A percentile compares a stretch with the other conserved stretches of the same genome.
phyloP scores from a whole-genome alignment of 179 eudicot species.

The Nepenthes alata region DNA sequence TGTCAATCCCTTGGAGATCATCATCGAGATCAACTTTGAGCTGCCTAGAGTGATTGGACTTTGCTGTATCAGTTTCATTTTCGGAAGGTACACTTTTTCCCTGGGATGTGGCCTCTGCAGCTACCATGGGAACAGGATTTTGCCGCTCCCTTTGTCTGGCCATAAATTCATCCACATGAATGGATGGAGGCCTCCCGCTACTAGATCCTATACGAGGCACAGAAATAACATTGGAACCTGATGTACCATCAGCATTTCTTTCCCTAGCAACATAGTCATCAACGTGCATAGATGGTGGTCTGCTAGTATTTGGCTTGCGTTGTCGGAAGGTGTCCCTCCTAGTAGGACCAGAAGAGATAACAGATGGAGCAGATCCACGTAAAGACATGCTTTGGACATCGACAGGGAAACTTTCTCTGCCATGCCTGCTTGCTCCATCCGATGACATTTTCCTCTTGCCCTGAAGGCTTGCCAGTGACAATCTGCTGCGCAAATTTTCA shows the following conservation, averaged over 20 bases:
- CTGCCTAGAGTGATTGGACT: conserved; percentile 42
- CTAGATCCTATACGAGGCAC: conserved; percentile 71
- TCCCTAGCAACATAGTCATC: conserved; percentile 98
- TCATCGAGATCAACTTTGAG: conserved; percentile 84
- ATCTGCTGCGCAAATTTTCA: conserved; percentile 66
- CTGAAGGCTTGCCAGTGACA: conserved; percentile 53
- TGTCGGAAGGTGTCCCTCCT: conserved; percentile 82
- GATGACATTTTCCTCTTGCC: conserved; percentile 56
- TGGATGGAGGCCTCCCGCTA: conserved; percentile 93
- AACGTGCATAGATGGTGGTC: conserved; percentile 98
- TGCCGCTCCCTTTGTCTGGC: conserved; percentile 92
- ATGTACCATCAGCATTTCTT: conserved; percentile 66
- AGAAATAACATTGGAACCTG: conserved; percentile 76
- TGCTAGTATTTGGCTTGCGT: conserved; percentile 93
- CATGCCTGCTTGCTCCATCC: conserved; percentile 61
- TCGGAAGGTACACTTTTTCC: conserved; percentile 33
- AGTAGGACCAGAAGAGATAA: conserved; percentile 43
- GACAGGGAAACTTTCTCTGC: conserved; percentile 42
- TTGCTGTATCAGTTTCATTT: conserved; percentile 29
- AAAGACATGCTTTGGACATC: conserved; percentile 37
- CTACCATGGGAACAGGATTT: conserved; percentile 39
- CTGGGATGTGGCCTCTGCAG: conserved; percentile 34
- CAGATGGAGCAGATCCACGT: conserved; percentile 49
- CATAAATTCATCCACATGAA: conserved; percentile 97
- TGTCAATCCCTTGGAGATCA: conserved; percentile 91